Base-by-base conservation (phyloP, 2,329 filamentous ascomycete genomes). In the Orbilia quercus region DNA sequence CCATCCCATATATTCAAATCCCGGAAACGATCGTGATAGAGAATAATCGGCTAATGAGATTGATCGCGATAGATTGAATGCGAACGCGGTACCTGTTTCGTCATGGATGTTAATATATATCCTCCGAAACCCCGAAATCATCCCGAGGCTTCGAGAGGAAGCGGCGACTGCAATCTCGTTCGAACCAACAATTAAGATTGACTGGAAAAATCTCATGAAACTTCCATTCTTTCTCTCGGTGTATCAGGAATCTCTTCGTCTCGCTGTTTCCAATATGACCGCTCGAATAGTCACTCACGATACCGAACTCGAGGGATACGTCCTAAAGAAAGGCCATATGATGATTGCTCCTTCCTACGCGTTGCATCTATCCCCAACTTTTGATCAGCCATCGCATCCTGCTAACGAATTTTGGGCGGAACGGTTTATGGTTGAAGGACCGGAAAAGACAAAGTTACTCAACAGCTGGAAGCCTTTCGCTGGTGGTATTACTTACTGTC, bases 391-490 rank as follows among this genome's bases (percentile, higher is more conserved):
- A 3, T 34, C n/a, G 1, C 66, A 71, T 20, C 66, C 66, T 3
- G 50, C 50, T 1, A 63, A 38, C 11, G 58, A 71, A 36, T 71
- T 71, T 40, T 71, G 66, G 66, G 66, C 57, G 16, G 66, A 71
- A 16, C 31, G 66, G 22, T 71, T 71, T 18, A 48, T 71, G 47
- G 57, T 58, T 14, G 66, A 63, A 22, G 66, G 55, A 12, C 16
- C 44, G 0, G 66, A 71, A n/a, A 63, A 51, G 14, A 22, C 31
- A 9, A 71, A 71, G 44, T 14, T 71, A 23, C 12, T 71, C 36
- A 71, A 63, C 44, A 71, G 66, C 66, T 71, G 66, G 66, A 57
- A 28, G 28, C 66, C 66, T 22, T 71, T 71, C 14, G 66, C 66
- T 36, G 66, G 66, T 14, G 66, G 66, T 1, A 58, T 40, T 14